These are phyloP conservation scores for Prototheca wickerhamii DNA, from an alignment of 163 green algal species.

Conservation along the genomic window DNA sequence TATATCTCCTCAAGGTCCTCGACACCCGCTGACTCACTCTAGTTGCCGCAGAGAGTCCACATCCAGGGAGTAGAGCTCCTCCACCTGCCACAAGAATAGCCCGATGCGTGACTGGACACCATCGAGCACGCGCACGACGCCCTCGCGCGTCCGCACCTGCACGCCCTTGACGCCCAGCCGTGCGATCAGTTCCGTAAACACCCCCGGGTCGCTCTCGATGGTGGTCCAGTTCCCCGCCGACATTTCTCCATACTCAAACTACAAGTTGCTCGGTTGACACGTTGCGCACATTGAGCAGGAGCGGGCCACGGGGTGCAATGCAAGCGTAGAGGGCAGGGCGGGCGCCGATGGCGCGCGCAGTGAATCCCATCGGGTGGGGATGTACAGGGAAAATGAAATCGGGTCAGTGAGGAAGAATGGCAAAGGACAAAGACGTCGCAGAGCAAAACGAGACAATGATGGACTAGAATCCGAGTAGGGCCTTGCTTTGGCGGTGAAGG, in stretches of 20 bases:
- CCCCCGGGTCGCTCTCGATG: conserved; percentile 77
- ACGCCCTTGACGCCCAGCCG: conserved; percentile 80
- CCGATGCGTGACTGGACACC: not conserved
- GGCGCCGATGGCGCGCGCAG: too few relatives aligned
- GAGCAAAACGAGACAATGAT: too few relatives aligned
- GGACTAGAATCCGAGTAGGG: too few relatives aligned
- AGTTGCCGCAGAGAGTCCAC: conserved; percentile 51
- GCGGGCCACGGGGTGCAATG: too few relatives aligned
- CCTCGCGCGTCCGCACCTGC: conserved; percentile 37
- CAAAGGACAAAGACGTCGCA: too few relatives aligned
- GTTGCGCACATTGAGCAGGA: not conserved
- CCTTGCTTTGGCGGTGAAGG: too few relatives aligned
- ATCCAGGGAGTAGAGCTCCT: conserved; percentile 85
- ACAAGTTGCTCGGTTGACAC: too few relatives aligned
- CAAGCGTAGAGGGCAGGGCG: too few relatives aligned
- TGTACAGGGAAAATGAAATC: too few relatives aligned
- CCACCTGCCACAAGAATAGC: conserved; percentile 44
- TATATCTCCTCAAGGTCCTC: not conserved
- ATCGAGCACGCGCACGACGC: not conserved
- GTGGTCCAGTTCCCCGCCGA: conserved; percentile 24
- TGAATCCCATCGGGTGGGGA: too few relatives aligned
- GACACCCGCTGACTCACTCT: conserved; percentile 23
- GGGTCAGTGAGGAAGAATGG: too few relatives aligned
- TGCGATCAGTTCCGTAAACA: conserved; percentile 90
- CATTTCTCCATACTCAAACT: not conserved